Evolutionary conservation across 257 asterid genomes (phyloP).

Genomic region (Handroanthus guayacan): DNA sequence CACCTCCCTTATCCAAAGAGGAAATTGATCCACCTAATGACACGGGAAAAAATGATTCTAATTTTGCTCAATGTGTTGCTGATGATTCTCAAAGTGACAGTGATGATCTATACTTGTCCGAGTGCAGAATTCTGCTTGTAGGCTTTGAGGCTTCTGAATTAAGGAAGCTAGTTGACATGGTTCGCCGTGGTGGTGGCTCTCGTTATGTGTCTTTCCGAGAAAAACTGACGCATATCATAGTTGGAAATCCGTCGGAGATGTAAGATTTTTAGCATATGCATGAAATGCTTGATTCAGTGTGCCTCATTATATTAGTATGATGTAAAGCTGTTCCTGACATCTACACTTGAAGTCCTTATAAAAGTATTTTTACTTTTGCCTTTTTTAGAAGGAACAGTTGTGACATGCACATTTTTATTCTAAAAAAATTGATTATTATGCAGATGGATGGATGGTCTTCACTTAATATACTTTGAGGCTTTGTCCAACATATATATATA

Average conservation of each 20-base stretch:
- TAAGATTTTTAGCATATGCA: constrained; percentile 52
- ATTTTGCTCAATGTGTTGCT: constrained; percentile 61
- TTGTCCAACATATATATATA: constrained; percentile 5
- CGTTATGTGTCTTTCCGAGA: constrained; percentile 84
- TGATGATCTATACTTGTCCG: constrained; percentile 84
- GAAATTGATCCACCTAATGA: constrained; percentile 50
- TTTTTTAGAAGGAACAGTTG: constrained; percentile 7
- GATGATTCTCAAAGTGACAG: constrained; percentile 89
- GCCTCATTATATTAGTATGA: constrained; percentile 24
- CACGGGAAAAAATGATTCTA: constrained; percentile 45
- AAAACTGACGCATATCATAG: constrained; percentile 87
- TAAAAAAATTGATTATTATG: not conserved
- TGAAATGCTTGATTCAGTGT: constrained; percentile 32
- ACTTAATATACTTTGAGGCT: constrained; percentile 18
- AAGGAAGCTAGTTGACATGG: constrained; percentile 87
- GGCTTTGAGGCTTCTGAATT: constrained; percentile 86
- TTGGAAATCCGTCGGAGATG: constrained; percentile 85
- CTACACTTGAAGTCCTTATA: constrained; percentile 10
- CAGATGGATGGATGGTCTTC: not conserved
- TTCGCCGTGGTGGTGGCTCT: constrained; percentile 96
- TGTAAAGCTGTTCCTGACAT: constrained; percentile 22
- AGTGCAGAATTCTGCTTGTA: constrained; percentile 83
- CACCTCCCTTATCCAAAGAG: constrained; percentile 52
- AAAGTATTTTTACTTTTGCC: not conserved
- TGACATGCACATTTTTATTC: constrained; percentile 16